Percentiles rank a stretch among this genome's conserved stretches.
Evolutionary conservation across 352 stramenopile species (phyloP).

Genomic region (Globisporangium acanthophoron): DNA sequence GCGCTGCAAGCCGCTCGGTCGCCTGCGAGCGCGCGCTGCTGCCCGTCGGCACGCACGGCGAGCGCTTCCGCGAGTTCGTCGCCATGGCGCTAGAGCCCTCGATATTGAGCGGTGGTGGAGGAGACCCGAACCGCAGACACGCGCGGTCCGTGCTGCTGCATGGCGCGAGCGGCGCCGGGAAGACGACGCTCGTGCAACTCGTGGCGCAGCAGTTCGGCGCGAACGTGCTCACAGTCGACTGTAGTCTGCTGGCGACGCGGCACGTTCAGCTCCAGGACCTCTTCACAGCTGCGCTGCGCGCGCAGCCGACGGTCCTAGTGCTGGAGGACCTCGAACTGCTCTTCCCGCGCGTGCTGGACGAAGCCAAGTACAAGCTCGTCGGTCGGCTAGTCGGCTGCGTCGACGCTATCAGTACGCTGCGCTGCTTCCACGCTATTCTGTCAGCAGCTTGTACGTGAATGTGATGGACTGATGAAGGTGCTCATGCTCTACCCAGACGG

Average conservation of each 20-base stretch:
- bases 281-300: slow-evolving; percentile 62
- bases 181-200: slow-evolving; percentile 61
- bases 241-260: slow-evolving; percentile 43
- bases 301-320: slow-evolving; percentile 63
- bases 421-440: too few relatives aligned
- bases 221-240: slow-evolving; percentile 64
- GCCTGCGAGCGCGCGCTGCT: background rate
- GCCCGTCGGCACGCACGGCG: slow-evolving; percentile 34
- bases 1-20: slow-evolving; percentile 14
- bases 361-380: slow-evolving; percentile 67
- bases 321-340: slow-evolving; percentile 74
- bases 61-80: slow-evolving; percentile 32
- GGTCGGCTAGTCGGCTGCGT: slow-evolving; percentile 53
- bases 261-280: slow-evolving; percentile 53
- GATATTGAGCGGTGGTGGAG: too few relatives aligned
- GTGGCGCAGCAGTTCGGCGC: slow-evolving; percentile 37
- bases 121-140: background rate
- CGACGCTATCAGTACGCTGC: slow-evolving; percentile 41
- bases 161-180: slow-evolving; percentile 59
- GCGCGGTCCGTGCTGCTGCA: slow-evolving; percentile 56
- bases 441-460: background rate
- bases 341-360: slow-evolving; percentile 64
- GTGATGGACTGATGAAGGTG: background rate
- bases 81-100: slow-evolving; percentile 24
- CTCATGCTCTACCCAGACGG: slow-evolving; percentile 18